Conservation (phyloP, 805 yeast genomes). For the Phaffomyces antillensis region DNA sequence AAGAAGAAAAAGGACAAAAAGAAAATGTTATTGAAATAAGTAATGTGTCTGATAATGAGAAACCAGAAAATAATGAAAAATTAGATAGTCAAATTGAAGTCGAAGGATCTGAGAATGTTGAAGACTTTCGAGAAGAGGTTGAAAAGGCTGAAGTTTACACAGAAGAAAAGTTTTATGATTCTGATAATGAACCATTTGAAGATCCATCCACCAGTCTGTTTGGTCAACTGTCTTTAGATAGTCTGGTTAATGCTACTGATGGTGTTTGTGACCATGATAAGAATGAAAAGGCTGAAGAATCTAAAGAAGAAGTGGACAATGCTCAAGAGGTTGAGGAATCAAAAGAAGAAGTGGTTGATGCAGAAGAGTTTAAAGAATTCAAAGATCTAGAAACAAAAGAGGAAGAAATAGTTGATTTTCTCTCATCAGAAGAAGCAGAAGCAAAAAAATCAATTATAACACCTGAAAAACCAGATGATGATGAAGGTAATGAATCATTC, state of each 20-base stretch:
- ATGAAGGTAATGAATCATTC: slow-evolving; percentile 9
- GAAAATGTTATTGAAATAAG: background rate
- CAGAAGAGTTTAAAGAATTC: background rate
- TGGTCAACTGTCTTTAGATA: slow-evolving; percentile 14
- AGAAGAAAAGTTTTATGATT: slow-evolving; percentile 17
- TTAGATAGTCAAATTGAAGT: too few relatives aligned
- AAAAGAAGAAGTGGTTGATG: background rate
- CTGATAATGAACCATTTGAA: slow-evolving; percentile 18
- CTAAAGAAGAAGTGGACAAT: background rate
- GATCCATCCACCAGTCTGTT: slow-evolving; percentile 21
- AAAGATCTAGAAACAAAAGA: background rate
- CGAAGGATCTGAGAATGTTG: background rate
- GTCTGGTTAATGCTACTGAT: slow-evolving; percentile 2
- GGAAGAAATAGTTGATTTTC: background rate
- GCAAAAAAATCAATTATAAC: background rate
- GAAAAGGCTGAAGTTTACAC: background rate
- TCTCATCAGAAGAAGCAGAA: background rate
- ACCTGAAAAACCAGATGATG: background rate
- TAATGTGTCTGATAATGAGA: background rate
- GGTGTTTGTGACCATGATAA: background rate
- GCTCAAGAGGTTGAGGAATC: background rate
- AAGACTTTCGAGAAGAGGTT: background rate
- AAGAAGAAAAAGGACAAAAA: slow-evolving; percentile 1
- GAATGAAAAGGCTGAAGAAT: background rate
- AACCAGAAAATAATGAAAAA: too few relatives aligned